phyloP scores from a whole-genome alignment of 1,139 yeast genomes.

The Hyphopichia fennica region DNA sequence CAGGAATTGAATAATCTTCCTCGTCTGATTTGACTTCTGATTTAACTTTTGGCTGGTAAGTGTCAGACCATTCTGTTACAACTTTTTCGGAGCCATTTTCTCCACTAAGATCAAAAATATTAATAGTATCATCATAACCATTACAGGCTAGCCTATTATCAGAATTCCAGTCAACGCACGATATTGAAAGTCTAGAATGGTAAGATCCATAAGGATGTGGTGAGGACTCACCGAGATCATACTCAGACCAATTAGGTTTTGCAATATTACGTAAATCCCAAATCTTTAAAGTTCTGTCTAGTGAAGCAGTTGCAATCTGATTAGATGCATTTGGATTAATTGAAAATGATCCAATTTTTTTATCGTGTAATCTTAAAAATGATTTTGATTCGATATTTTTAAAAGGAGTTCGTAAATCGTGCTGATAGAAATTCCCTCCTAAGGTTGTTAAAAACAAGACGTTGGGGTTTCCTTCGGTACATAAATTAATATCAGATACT shows the following conservation, averaged over 20 bases:
- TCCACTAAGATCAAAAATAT: constrained; percentile 42
- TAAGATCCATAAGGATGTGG: constrained; percentile 65
- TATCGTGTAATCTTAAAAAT: constrained; percentile 69
- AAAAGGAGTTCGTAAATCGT: constrained; percentile 60
- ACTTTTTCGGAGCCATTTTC: constrained; percentile 9
- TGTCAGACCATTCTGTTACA: constrained; percentile 28
- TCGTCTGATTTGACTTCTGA: constrained; percentile 17
- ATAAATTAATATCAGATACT: constrained; percentile 59
- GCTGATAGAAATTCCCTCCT: constrained; percentile 70
- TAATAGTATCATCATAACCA: constrained; percentile 87
- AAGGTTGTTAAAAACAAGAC: constrained; percentile 72
- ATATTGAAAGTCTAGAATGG: constrained; percentile 73
- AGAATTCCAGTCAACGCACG: constrained; percentile 83
- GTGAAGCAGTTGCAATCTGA: constrained; percentile 81
- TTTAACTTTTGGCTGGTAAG: constrained; percentile 17
- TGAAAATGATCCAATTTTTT: constrained; percentile 86
- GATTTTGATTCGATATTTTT: constrained; percentile 26
- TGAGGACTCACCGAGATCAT: constrained; percentile 30
- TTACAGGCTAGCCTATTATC: constrained; percentile 81
- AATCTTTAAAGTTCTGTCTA: constrained; percentile 77
- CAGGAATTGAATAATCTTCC: constrained; percentile 22
- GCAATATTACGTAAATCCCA: constrained; percentile 76
- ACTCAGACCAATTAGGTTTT: constrained; percentile 41
- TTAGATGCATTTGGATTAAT: constrained; percentile 62
- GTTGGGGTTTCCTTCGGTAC: constrained; percentile 43